Evolutionary conservation across 106 monocot genomes (phyloP).

Genomic region (Dendrobium nobile): DNA sequence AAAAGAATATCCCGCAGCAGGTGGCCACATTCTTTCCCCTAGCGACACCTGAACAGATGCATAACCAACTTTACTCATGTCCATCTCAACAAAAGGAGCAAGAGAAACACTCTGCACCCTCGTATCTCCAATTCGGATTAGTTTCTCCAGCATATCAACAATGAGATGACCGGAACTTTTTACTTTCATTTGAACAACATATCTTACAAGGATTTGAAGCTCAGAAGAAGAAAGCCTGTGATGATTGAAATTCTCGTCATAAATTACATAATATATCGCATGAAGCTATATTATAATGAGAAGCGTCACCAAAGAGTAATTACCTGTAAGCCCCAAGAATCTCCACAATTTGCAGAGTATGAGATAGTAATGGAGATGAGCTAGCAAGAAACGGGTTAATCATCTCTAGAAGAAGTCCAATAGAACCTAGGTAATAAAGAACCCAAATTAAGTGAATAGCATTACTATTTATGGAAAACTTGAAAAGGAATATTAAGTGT

Average conservation of each 20-base stretch:
- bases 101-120: conserved; percentile 54
- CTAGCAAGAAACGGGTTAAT: conserved; percentile 71
- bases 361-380: conserved; percentile 71
- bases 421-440: conserved; percentile 58
- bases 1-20: conserved; percentile 97
- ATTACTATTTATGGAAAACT: conserved; percentile 2
- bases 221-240: conserved; percentile 84
- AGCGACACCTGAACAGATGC: conserved; percentile 93
- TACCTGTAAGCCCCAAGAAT: conserved; percentile 94
- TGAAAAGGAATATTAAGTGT: neutral
- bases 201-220: conserved; percentile 74
- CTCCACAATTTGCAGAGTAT: conserved; percentile 77
- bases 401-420: conserved; percentile 86
- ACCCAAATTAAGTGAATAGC: conserved; percentile 3
- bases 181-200: conserved; percentile 72
- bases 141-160: conserved; percentile 87
- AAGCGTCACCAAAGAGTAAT: neutral
- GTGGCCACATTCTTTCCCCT: conserved; percentile 99
- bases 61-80: conserved; percentile 85
- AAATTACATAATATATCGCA: neutral
- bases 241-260: conserved; percentile 10
- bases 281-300: neutral
- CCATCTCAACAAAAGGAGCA: conserved; percentile 93
- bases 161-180: conserved; percentile 67
- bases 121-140: conserved; percentile 70